A percentile compares a stretch with the other conserved stretches of the same genome.
Evolutionary conservation across 345 rosid species (phyloP).

Genomic region (Raphanus sativus): DNA sequence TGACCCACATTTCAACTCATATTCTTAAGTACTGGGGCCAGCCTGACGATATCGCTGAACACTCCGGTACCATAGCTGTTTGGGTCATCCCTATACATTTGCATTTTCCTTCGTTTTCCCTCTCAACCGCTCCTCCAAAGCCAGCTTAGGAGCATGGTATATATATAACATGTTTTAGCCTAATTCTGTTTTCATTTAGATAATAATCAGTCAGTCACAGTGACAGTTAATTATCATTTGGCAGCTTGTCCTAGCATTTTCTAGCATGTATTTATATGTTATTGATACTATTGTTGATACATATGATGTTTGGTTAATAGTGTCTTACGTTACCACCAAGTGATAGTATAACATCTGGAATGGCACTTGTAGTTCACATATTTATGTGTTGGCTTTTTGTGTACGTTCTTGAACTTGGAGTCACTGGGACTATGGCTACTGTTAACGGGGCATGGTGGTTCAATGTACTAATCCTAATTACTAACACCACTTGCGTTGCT

Average conservation of each 20-base stretch:
- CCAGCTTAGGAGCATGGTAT: constrained; percentile 42
- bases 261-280: not conserved
- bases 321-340: constrained; percentile 10
- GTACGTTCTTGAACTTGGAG: constrained; percentile 49
- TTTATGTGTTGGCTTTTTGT: constrained; percentile 59
- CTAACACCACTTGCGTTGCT: constrained; percentile 34
- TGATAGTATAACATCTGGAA: constrained; percentile 51
- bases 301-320: too few relatives aligned
- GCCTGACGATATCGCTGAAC: constrained; percentile 56
- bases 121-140: constrained; percentile 56
- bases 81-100: constrained; percentile 69
- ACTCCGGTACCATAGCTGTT: constrained; percentile 48
- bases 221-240: not conserved
- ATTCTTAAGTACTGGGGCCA: constrained; percentile 61
- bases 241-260: not conserved
- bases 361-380: constrained; percentile 54
- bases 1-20: constrained; percentile 41
- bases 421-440: constrained; percentile 56
- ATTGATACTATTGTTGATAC: not conserved
- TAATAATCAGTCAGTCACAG: not conserved
- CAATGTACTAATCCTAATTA: constrained; percentile 36
- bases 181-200: not conserved
- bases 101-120: constrained; percentile 75
- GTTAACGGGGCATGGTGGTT: constrained; percentile 73
- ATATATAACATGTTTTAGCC: not conserved